Conservation (phyloP, 192 early-diverging fungal genomes). For the Backusella tuberculispora region DNA sequence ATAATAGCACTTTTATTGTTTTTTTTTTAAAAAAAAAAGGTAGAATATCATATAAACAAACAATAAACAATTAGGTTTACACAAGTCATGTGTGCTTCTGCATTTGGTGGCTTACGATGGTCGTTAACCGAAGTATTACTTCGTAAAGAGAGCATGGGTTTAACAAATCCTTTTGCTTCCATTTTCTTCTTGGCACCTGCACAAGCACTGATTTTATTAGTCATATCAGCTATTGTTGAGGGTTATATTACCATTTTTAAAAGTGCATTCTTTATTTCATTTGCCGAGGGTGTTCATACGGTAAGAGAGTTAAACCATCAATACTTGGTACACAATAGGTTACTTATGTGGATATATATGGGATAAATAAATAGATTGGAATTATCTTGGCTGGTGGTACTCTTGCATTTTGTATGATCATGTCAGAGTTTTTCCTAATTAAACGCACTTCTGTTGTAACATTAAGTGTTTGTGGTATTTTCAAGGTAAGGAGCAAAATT, state of each 20-base stretch:
- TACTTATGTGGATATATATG: neutral
- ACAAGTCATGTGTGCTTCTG: constrained; percentile 77
- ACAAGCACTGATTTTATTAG: constrained; percentile 66
- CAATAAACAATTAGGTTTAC: constrained; percentile 53
- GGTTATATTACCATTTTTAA: constrained; percentile 53
- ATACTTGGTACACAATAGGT: neutral
- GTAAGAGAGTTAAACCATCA: constrained; percentile 25
- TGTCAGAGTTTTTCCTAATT: constrained; percentile 86
- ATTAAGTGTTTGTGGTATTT: constrained; percentile 86
- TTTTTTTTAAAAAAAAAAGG: neutral
- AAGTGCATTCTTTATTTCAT: constrained; percentile 55
- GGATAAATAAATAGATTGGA: constrained; percentile 25
- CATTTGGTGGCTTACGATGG: constrained; percentile 90
- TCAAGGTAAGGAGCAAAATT: constrained; percentile 51
- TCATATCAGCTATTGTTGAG: constrained; percentile 71
- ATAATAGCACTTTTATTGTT: neutral
- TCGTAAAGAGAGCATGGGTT: constrained; percentile 70
- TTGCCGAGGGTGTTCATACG: constrained; percentile 42
- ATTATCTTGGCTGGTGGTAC: constrained; percentile 78
- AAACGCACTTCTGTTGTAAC: constrained; percentile 83
- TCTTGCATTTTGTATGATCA: constrained; percentile 88
- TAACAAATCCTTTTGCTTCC: constrained; percentile 89
- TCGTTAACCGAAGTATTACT: constrained; percentile 86
- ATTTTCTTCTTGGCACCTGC: constrained; percentile 84
- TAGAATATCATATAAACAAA: neutral